These are phyloP conservation scores for Litchi chinensis DNA, from an alignment of 345 rosid species.

Conservation along the genomic window DNA sequence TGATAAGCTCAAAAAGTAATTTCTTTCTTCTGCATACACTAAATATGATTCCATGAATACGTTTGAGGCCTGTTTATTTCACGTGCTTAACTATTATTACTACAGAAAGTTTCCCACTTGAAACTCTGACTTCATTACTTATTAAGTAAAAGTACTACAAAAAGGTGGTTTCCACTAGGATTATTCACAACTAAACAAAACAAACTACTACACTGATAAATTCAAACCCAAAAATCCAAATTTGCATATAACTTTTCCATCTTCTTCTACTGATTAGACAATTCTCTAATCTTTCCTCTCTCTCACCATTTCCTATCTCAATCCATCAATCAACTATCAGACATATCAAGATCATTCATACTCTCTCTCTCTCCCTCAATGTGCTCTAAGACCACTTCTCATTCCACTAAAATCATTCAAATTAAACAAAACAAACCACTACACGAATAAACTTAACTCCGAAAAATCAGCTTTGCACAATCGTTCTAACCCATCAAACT, in stretches of 20 bases:
- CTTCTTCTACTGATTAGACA: too few relatives aligned
- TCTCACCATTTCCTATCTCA: too few relatives aligned
- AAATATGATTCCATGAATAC: background rate
- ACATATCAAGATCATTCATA: too few relatives aligned
- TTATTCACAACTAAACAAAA: background rate
- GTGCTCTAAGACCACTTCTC: too few relatives aligned
- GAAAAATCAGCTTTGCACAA: too few relatives aligned
- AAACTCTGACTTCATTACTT: background rate
- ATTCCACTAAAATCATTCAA: too few relatives aligned
- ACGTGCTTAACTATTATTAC: background rate
- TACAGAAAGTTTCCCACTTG: background rate
- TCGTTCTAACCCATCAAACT: background rate
- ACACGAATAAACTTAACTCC: background rate
- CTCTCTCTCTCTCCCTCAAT: too few relatives aligned
- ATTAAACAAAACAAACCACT: constrained; percentile 5
- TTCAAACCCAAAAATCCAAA: constrained; percentile 4
- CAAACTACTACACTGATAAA: constrained; percentile 9
- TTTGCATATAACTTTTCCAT: background rate
- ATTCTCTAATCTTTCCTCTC: too few relatives aligned
- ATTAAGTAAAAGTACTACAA: background rate
- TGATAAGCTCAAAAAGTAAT: background rate
- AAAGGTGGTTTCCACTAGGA: background rate
- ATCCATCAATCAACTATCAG: too few relatives aligned
- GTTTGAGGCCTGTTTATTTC: background rate
- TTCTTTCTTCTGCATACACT: background rate